Conservation (phyloP, 805 yeast species). For the Torulaspora maleeae region DNA sequence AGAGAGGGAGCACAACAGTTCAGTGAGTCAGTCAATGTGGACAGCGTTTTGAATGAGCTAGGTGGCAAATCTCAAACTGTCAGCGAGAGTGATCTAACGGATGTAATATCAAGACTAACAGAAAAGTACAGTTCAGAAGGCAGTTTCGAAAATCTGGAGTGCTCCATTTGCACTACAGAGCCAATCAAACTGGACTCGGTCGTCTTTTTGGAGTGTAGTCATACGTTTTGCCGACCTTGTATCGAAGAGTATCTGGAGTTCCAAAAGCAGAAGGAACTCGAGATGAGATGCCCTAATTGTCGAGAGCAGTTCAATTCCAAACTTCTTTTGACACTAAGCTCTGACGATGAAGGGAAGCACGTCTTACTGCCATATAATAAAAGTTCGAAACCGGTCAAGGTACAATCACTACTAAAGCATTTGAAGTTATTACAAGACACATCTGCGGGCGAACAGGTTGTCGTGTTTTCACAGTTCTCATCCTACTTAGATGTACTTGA, state of each 20-base stretch:
- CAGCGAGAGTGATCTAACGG: constrained; percentile 1
- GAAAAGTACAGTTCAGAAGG: constrained; percentile 30
- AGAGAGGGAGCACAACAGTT: constrained; percentile 13
- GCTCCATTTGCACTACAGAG: constrained; percentile 76
- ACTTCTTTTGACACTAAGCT: constrained; percentile 37
- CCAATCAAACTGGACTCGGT: constrained; percentile 53
- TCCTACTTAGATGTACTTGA: constrained; percentile 73
- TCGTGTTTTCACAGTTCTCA: constrained; percentile 89
- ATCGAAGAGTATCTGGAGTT: constrained; percentile 68
- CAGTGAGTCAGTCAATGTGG: constrained; percentile 8
- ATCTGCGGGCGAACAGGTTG: constrained; percentile 64
- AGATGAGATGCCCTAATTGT: constrained; percentile 72
- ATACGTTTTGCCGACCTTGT: constrained; percentile 71
- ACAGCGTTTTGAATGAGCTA: background rate
- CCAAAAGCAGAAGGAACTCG: constrained; percentile 46
- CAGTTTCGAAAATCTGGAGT: constrained; percentile 51
- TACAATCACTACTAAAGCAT: constrained; percentile 62
- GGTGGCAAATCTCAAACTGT: background rate
- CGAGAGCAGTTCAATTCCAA: constrained; percentile 50
- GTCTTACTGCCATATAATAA: constrained; percentile 25
- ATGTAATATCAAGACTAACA: constrained; percentile 3
- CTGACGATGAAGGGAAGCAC: constrained; percentile 25
- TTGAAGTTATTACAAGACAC: constrained; percentile 50
- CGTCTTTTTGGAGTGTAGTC: constrained; percentile 73
- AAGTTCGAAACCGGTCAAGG: constrained; percentile 58